Evolutionary conservation across 352 stramenopile species (phyloP).

Genomic region (Pythium grandisporangium): DNA sequence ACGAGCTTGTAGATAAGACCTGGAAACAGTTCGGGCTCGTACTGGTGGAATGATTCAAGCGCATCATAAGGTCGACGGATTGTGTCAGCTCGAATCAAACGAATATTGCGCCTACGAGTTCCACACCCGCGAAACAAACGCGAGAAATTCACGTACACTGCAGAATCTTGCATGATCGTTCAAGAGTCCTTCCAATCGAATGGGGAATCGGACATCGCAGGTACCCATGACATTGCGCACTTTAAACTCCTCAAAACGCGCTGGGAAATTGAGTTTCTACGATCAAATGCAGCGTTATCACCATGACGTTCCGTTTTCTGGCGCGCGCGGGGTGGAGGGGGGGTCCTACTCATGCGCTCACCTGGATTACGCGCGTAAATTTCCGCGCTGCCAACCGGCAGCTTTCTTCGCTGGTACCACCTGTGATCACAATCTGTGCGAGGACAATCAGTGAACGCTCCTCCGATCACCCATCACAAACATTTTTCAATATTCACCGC

Average conservation of each 20-base stretch:
- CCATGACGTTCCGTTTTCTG: too few species aligned
- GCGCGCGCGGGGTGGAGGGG: too few species aligned
- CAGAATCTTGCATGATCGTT: constrained; percentile 94
- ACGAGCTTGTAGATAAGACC: constrained; percentile 98
- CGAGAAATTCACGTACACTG: constrained; percentile 61
- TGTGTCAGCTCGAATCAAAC: too few species aligned
- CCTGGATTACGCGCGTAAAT: constrained; percentile 82
- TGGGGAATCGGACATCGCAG: constrained; percentile 97
- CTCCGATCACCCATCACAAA: not conserved
- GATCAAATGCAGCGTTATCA: not conserved
- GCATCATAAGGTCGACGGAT: not conserved
- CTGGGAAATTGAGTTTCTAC: constrained; percentile 86
- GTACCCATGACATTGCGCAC: constrained; percentile 98
- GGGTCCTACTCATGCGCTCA: too few species aligned
- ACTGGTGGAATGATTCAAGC: constrained; percentile 27
- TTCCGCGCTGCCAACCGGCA: constrained; percentile 77
- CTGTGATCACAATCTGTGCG: constrained; percentile 75
- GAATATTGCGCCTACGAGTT: too few species aligned
- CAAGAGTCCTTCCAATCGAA: constrained; percentile 97
- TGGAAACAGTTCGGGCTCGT: constrained; percentile 99
- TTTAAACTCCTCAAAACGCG: constrained; percentile 85
- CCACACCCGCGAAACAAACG: not conserved
- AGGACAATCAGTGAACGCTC: not conserved
- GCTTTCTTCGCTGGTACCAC: constrained; percentile 73
- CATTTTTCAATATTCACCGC: not conserved